Conservation (phyloP, 202 grass and related monocot genomes). For the Digitaria exilis region DNA sequence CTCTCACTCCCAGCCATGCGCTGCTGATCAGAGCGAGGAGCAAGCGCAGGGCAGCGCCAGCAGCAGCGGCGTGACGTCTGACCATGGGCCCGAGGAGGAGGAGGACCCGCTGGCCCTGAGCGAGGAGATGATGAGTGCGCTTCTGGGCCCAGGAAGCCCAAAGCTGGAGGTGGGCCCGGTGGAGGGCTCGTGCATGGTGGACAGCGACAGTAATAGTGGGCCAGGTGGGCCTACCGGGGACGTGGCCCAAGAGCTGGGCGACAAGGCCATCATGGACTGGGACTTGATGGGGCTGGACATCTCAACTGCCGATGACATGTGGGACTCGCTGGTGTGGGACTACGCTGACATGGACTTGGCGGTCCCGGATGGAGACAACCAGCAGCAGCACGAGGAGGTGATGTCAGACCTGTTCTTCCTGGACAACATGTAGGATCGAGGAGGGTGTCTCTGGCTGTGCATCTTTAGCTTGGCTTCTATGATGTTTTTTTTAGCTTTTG, state of each 20-base stretch:
- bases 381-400: not conserved
- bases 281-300: slow-evolving; percentile 38
- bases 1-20: not conserved
- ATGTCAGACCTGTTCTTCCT: slow-evolving; percentile 34
- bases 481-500: not conserved
- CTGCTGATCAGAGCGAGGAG: slow-evolving; percentile 27
- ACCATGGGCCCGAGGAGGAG: slow-evolving; percentile 39
- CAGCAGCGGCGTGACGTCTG: slow-evolving; percentile 19
- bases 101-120: not conserved
- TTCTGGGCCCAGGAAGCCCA: not conserved
- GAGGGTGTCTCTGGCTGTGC: not conserved
- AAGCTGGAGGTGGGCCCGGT: not conserved
- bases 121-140: slow-evolving; percentile 47
- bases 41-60: slow-evolving; percentile 48
- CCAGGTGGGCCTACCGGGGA: not conserved
- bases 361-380: not conserved
- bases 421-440: slow-evolving; percentile 33
- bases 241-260: not conserved
- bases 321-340: slow-evolving; percentile 43
- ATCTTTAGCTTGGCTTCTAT: not conserved
- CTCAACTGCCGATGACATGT: slow-evolving; percentile 23
- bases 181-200: not conserved
- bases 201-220: not conserved
- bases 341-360: not conserved
- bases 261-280: slow-evolving; percentile 33